Evolutionary conservation across 441 rosid genomes (phyloP).

Genomic region (Pelargonium fulgidum): DNA sequence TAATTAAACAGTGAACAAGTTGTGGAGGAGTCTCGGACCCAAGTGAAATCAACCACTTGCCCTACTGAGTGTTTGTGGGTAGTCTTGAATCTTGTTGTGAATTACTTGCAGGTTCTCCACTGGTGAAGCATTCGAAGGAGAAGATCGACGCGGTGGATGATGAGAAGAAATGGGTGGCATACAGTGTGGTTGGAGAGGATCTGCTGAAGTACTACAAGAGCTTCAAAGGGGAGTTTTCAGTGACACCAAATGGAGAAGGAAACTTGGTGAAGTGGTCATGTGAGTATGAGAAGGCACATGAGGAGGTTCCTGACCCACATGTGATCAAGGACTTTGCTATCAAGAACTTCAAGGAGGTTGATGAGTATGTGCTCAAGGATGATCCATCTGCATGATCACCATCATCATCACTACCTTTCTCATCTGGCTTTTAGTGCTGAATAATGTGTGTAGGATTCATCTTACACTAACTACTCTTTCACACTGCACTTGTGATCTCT

Average conservation of each 20-base stretch:
- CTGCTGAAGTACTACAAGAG: conserved; percentile 62
- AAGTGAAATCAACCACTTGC: too few relatives aligned
- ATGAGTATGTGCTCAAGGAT: conserved; percentile 41
- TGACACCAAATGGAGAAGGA: conserved; percentile 53
- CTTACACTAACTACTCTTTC: too few relatives aligned
- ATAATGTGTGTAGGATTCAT: conserved; percentile 24
- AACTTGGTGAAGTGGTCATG: conserved; percentile 68
- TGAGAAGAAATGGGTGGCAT: conserved; percentile 38
- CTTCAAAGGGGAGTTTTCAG: conserved; percentile 47
- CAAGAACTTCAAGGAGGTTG: conserved; percentile 71
- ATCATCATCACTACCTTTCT: background rate
- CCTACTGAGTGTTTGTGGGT: too few relatives aligned
- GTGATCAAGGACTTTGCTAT: conserved; percentile 65
- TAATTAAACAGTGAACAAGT: too few relatives aligned
- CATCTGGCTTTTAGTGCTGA: background rate
- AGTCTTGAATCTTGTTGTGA: background rate
- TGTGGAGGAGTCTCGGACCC: too few relatives aligned
- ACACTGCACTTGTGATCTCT: too few relatives aligned
- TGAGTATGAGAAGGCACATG: conserved; percentile 57
- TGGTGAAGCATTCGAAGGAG: conserved; percentile 64
- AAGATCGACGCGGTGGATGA: conserved; percentile 63
- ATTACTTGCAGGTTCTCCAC: conserved; percentile 60
- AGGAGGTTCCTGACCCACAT: conserved; percentile 64
- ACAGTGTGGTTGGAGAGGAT: conserved; percentile 65
- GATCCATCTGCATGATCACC: conserved; percentile 16